Evolutionary conservation across 106 monocot genomes (phyloP), one percentile per base, ranked within the genome.

Genomic region (Allium sativum): DNA sequence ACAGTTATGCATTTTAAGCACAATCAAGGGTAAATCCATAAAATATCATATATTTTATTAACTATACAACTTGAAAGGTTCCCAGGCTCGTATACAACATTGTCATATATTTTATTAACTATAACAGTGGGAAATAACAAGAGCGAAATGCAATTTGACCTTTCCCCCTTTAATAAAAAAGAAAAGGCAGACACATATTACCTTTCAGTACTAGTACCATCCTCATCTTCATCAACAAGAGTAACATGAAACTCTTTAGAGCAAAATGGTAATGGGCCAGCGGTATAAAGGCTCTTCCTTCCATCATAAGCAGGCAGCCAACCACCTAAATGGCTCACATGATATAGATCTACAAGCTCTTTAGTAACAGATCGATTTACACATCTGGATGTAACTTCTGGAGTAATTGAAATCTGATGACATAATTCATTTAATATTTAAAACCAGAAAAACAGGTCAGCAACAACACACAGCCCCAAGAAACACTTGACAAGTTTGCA

Each of bases 221-320:
- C 81, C 57, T 85, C 89, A 59, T 86, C 84, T 10, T 83, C 81
- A 43, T 84, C 81, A 9, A 54, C 41, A 42, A 95, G 73, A 63
- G 77, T 83, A 16, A 95, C 72, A 12, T 21, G 55, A 59, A 94
- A 94, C 65, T 86, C 93, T 50, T 67, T 89, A 12, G 71, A 80
- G 21, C 54, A 58, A 45, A 94, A 94, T 2, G 93, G 89, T 31
- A 94, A 69, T 17, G 61, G 40, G 42, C 89, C 89, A 18, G 89
- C 93, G 0, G 93, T 85, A 65, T 94, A 94, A 14, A 94, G 69
- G 45, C 82, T 81, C 67, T 94, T 94, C 20, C 83, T 73, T 51
- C 93, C 85, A 68, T 94, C 89, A 69, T 94, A 94, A 12, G 86
- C 93, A 15, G 89, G 86, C 52, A 86, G 74, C 41, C 81, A 76